Base-by-base conservation (phyloP, 2,329 filamentous ascomycete genomes). In the Plectosphaerella plurivora region DNA sequence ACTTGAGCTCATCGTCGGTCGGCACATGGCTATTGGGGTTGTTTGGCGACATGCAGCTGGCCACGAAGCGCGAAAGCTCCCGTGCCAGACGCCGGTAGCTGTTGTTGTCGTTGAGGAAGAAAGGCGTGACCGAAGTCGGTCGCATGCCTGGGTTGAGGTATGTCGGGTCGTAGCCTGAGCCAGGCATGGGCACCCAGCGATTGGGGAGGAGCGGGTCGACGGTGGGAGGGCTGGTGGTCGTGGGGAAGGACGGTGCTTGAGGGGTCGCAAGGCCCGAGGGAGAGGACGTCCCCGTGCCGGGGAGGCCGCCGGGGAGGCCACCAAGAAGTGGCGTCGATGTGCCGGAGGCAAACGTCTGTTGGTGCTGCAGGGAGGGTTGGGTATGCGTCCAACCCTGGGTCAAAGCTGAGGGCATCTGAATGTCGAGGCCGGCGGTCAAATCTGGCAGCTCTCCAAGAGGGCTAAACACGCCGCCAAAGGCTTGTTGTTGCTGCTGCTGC, bases 1-100 rank as follows among this genome's bases (percentile, higher is more conserved):
- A 55, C 18, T 68, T 58, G 1, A 73, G 52, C 35, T 72, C 68
- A 5, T 64, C 63, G 16, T 73, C 68, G 0, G 66, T 70, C 0
- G 68, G 68, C 0, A 67, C 49, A 3, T 63, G 61, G 14, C 50
- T 63, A 48, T 59, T 60, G 2, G 63, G 63, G 11, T 66, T 66
- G 9, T 59, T 62, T 47, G 55, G 67, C 15, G 60, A 68, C 64
- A 61, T 68, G 0, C 62, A 62, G 1, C 59, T 61, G 1, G 62
- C 59, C 1, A 60, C 63, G 35, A 61, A 64, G 1, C 61, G 57
- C 10, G 60, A n/a, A 47, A 59, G 20, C 36, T 63, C 56, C 42
- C 55, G 35, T 10, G 57, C 28, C 33, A 67, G 52, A 52, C 58
- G 62, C 1, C 50, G 50, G 16, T 65, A 59, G 20, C 64, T 61